These are phyloP conservation scores for Colletotrichum liriopes DNA, from an alignment of 2,329 filamentous ascomycete species.

Conservation along the genomic window DNA sequence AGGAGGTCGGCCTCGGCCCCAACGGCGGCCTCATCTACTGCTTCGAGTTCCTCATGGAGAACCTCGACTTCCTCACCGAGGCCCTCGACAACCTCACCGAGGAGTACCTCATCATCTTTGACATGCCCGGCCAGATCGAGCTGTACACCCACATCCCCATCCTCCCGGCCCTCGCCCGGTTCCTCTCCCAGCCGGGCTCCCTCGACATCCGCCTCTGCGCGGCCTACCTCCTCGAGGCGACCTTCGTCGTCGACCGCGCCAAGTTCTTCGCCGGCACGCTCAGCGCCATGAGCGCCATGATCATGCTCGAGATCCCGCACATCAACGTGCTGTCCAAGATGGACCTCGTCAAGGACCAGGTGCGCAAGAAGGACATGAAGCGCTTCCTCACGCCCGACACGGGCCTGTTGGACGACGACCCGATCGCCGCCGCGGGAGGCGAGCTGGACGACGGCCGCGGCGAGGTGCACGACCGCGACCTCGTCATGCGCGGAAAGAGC, in stretches of 20 bases:
- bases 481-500: slow-evolving; percentile 84
- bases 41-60: slow-evolving; percentile 95
- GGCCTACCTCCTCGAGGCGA: slow-evolving; percentile 94
- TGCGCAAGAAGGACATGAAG: slow-evolving; percentile 90
- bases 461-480: slow-evolving; percentile 76
- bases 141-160: slow-evolving; percentile 98
- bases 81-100: slow-evolving; percentile 89
- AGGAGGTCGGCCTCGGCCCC: slow-evolving; percentile 90
- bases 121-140: slow-evolving; percentile 99
- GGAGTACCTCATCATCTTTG: slow-evolving; percentile 97
- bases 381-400: slow-evolving; percentile 91
- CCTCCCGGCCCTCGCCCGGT: slow-evolving; percentile 85
- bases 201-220: slow-evolving; percentile 94
- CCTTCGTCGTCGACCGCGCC: slow-evolving; percentile 93
- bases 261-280: slow-evolving; percentile 98
- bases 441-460: slow-evolving; percentile 67
- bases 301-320: slow-evolving; percentile 97
- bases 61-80: slow-evolving; percentile 91
- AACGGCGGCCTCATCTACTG: slow-evolving; percentile 97
- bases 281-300: slow-evolving; percentile 98
- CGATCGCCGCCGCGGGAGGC: slow-evolving; percentile 48
- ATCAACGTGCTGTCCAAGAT: slow-evolving; percentile 98
- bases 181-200: slow-evolving; percentile 83
- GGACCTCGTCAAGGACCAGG: slow-evolving; percentile 93
- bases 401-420: slow-evolving; percentile 85